Evolutionary conservation across 1,139 yeast genomes (phyloP), one percentile per base, ranked within the genome.

Genomic region (Diutina pseudorugosa): DNA sequence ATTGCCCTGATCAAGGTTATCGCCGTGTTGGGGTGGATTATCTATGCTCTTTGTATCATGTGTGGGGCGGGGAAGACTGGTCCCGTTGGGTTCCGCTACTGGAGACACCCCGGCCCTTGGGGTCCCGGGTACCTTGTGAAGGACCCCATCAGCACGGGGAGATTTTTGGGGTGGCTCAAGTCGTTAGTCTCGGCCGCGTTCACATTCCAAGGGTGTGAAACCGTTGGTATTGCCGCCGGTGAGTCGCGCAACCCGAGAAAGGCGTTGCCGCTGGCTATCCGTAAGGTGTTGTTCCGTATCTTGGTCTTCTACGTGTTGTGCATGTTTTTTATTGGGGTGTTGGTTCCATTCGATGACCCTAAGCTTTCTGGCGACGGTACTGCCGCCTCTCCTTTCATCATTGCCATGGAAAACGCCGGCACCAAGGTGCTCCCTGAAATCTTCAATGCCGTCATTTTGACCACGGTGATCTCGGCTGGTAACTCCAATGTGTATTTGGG

Each of bases 1-100:
- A 71, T 84, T 51, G 86, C 91, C 2, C 71, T 77, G 50, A 64
- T 85, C 56, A 85, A 85, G 61, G 82, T 85, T 50, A 56, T 85
- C 50, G 86, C 91, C 51, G 83, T 85, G 54, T 71, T 82, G 14
- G 91, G 91, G 23, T 83, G 85, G 77, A 67, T 85, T 58, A 61
- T 85, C 40, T 83, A 83, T 60, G 83, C 86, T 42, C 72, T 85
- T 8, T 45, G 51, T 40, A 45, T 45, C 36, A 45, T 45, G 49
- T 45, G 49, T 19, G 49, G 49, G 25, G 49, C 49, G 12, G 49
- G 49, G 5, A 45, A 45, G n/a, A 45, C 49, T 12, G 49, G 49
- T 8, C 49, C 49, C 49, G 27, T 45, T 45, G 49, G 49, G 40
- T 45, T 45, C 19, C 25, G 49, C 14, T 45, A 45, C 18, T 45